Evolutionary conservation across 805 yeast genomes (phyloP).

Genomic region (Candida sithepensis): DNA sequence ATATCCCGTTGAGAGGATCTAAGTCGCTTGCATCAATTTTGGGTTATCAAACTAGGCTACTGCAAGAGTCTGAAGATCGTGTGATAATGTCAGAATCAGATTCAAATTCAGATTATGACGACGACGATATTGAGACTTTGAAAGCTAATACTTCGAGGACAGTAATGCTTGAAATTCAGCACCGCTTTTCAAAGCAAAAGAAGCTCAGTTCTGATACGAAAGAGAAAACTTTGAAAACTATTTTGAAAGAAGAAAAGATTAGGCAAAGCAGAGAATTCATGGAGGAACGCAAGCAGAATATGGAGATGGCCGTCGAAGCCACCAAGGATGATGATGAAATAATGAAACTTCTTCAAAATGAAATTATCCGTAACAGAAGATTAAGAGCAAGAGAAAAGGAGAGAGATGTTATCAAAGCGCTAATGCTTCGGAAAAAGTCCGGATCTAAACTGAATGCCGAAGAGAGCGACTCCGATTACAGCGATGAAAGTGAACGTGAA

Average conservation of each 20-base stretch:
- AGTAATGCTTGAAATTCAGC: slow-evolving; percentile 13
- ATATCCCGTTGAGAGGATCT: background rate
- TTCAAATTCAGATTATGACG: slow-evolving; percentile 10
- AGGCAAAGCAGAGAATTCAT: slow-evolving; percentile 13
- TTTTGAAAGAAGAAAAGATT: slow-evolving; percentile 12
- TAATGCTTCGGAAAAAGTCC: slow-evolving; percentile 10
- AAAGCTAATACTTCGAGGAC: slow-evolving; percentile 10
- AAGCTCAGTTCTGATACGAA: slow-evolving; percentile 4
- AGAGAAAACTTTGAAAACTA: slow-evolving; percentile 12
- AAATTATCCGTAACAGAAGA: slow-evolving; percentile 14
- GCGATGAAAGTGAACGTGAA: slow-evolving; percentile 28
- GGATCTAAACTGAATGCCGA: slow-evolving; percentile 1
- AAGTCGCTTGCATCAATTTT: background rate
- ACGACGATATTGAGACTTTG: background rate
- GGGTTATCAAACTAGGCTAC: background rate
- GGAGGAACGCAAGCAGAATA: slow-evolving; percentile 11
- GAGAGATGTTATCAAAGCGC: slow-evolving; percentile 10
- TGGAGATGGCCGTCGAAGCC: slow-evolving; percentile 4
- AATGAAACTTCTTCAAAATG: slow-evolving; percentile 22
- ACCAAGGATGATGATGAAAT: slow-evolving; percentile 16
- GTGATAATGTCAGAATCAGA: slow-evolving; percentile 2
- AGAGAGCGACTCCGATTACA: slow-evolving; percentile 22
- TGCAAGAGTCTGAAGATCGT: background rate
- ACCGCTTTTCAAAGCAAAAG: slow-evolving; percentile 10
- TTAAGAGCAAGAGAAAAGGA: slow-evolving; percentile 15